A percentile compares a stretch with the other conserved stretches of the same genome.
These are phyloP conservation scores for Bodo saltans DNA, from an alignment of 78 protist genomes.

Conservation along the genomic window DNA sequence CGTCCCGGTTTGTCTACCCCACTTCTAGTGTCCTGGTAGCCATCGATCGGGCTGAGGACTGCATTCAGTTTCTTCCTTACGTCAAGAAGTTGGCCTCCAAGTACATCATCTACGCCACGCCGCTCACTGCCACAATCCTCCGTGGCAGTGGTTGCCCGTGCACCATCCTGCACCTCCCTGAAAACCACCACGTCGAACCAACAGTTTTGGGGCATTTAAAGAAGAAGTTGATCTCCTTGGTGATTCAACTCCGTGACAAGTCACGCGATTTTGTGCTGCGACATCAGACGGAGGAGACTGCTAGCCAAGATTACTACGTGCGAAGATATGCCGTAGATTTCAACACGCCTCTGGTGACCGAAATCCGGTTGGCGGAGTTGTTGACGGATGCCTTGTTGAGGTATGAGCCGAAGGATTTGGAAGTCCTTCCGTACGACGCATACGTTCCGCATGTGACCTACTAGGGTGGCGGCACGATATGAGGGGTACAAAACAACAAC, in stretches of 20 bases:
- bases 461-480: too few species aligned
- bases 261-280: slow-evolving; percentile 11
- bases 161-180: slow-evolving; percentile 47
- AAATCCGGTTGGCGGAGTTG: background rate
- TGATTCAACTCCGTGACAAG: background rate
- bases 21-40: slow-evolving; percentile 63
- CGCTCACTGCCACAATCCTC: slow-evolving; percentile 75
- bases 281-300: slow-evolving; percentile 2
- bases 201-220: slow-evolving; percentile 1
- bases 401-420: background rate
- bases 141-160: slow-evolving; percentile 42
- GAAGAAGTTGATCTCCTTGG: background rate
- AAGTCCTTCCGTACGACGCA: background rate
- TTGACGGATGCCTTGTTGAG: background rate
- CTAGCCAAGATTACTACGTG: slow-evolving; percentile 71
- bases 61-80: slow-evolving; percentile 66
- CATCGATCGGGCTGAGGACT: slow-evolving; percentile 73
- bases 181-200: slow-evolving; percentile 4
- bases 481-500: too few species aligned
- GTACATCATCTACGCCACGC: slow-evolving; percentile 40
- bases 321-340: slow-evolving; percentile 82
- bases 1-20: slow-evolving; percentile 74
- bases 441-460: background rate
- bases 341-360: slow-evolving; percentile 55
- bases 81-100: slow-evolving; percentile 47